Evolutionary conservation across 805 yeast species (phyloP), one percentile per base, ranked within the genome.

Genomic region (Metschnikowia kofuensis): DNA sequence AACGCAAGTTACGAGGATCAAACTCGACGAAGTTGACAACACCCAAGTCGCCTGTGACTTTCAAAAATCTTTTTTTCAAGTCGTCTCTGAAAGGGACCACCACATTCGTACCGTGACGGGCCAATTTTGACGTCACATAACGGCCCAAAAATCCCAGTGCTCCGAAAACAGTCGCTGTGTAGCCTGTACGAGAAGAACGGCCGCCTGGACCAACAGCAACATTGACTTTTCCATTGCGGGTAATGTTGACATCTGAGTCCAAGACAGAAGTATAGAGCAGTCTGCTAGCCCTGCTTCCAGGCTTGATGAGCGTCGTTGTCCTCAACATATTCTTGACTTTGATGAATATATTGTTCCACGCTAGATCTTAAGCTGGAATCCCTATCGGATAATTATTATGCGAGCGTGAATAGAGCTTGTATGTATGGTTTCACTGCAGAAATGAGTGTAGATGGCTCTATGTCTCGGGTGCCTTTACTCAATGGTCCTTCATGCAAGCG

Each of bases 161-260:
- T 9, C 96, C 96, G 62, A 89, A 89, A 2, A 89, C 94, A 1
- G 96, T 87, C 21, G 91, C 96, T 4, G 91, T 87, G 69, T 83
- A 87, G 2, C 96, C 96, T 8, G 92, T 84, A 72, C 95, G 79
- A 29, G 95, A 87, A 5, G 92, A 85, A 50, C 88, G 77, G 30
- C 96, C 96, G 41, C 95, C 94, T 43, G 79, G 70, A 52, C 96
- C 96, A 34, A 76, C 73, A n/a, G 87, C 67, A 39, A 85, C 65
- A 57, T 82, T 76, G 39, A 89, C 85, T 62, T 89, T 87, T 27
- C 96, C 96, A 45, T 77, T 75, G 55, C 82, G 77, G 48, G 92
- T 84, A 67, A 88, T 82, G 64, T 82, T 82, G 60, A 85, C 70
- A 67, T 88, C 94, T n/a, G 72, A 68, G 40, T 69, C 76, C 55